Evolutionary conservation across 1,139 yeast species (phyloP).

Genomic region (Kodamaea sp.): DNA sequence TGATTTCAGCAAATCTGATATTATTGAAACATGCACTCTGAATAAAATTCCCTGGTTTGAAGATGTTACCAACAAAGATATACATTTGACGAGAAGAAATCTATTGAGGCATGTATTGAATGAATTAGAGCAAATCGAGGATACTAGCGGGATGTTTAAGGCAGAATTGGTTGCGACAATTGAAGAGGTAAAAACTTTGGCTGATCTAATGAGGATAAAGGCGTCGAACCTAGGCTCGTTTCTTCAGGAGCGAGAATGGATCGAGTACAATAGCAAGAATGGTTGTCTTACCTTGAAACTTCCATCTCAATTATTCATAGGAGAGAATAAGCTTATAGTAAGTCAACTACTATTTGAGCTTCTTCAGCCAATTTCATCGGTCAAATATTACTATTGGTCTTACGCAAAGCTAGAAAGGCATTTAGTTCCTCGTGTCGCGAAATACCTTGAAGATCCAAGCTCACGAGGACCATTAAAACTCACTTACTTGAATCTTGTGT

Average conservation of each 20-base stretch:
- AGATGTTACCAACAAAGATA: slow-evolving; percentile 63
- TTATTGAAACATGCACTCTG: slow-evolving; percentile 46
- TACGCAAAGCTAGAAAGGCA: slow-evolving; percentile 44
- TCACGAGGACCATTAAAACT: neutral
- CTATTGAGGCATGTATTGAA: neutral
- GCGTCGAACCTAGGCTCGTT: neutral
- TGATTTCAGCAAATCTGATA: slow-evolving; percentile 40
- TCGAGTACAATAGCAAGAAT: slow-evolving; percentile 7
- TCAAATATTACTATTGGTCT: slow-evolving; percentile 46
- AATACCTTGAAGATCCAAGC: neutral
- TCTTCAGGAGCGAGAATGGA: neutral
- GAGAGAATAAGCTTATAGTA: slow-evolving; percentile 23
- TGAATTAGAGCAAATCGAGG: no score
- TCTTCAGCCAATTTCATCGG: slow-evolving; percentile 39
- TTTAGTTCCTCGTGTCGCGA: slow-evolving; percentile 27
- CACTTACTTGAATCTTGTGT: slow-evolving; percentile 7
- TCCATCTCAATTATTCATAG: slow-evolving; percentile 7
- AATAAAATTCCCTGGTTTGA: slow-evolving; percentile 60
- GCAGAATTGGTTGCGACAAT: slow-evolving; percentile 1
- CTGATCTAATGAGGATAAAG: neutral
- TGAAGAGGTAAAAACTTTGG: neutral
- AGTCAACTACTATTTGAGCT: slow-evolving; percentile 35
- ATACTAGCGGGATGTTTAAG: no score
- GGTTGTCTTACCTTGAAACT: slow-evolving; percentile 10
- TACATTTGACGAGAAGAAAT: slow-evolving; percentile 57